A percentile compares a stretch with the other conserved stretches of the same genome.
These are phyloP conservation scores for Spencermartinsiella ligniputridi DNA, from an alignment of 1,139 yeast species.

Conservation along the genomic window DNA sequence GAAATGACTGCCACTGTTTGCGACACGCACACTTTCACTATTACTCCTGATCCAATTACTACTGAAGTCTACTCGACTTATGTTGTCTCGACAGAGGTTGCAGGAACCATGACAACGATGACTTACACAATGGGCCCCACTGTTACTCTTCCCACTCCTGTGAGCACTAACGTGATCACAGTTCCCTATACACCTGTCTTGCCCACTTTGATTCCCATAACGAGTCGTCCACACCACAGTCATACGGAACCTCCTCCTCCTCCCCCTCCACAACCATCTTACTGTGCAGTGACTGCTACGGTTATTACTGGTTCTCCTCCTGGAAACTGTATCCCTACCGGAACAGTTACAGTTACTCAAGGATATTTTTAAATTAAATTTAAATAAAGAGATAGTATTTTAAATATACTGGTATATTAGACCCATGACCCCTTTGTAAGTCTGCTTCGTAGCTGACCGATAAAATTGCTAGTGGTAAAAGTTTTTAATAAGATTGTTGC, in stretches of 20 bases:
- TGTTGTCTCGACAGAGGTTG: not conserved
- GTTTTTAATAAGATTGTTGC: too few relatives aligned
- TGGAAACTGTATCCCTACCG: not conserved
- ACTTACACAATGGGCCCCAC: not conserved
- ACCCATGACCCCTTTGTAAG: too few relatives aligned
- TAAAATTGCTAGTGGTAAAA: too few relatives aligned
- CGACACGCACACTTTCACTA: constrained; percentile 1
- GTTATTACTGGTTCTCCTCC: not conserved
- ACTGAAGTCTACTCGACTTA: not conserved
- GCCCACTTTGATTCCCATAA: not conserved
- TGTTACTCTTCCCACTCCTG: not conserved
- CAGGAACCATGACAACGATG: not conserved
- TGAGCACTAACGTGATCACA: not conserved
- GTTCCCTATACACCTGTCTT: not conserved
- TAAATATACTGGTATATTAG: too few relatives aligned
- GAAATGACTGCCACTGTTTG: not conserved
- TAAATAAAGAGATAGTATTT: too few relatives aligned
- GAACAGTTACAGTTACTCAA: not conserved
- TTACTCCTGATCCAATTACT: not conserved
- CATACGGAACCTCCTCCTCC: not conserved
- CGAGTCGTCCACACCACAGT: not conserved
- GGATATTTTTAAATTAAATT: not conserved
- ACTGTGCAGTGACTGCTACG: not conserved
- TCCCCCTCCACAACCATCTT: not conserved
- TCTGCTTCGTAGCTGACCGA: too few relatives aligned